These are phyloP conservation scores for Metarhizium rileyi DNA, from an alignment of 2,329 filamentous ascomycete genomes.

Conservation along the genomic window DNA sequence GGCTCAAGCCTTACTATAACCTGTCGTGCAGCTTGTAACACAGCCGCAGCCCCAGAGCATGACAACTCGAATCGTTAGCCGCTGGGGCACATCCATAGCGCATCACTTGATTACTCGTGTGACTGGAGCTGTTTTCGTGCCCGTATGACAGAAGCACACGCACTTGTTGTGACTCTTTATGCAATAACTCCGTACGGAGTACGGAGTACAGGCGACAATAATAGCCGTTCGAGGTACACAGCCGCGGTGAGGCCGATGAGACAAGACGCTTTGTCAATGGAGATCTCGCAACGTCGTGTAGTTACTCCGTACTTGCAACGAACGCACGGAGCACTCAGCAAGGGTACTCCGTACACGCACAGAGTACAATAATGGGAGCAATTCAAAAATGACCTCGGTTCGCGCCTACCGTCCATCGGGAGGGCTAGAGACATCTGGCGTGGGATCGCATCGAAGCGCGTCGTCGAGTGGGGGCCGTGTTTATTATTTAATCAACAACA, in stretches of 20 bases:
- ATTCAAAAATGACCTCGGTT: too few relatives aligned
- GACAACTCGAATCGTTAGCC: background rate
- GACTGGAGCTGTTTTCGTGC: background rate
- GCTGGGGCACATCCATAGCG: background rate
- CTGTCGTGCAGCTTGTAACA: background rate
- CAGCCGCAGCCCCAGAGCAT: background rate
- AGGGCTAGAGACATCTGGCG: background rate
- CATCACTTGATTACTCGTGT: background rate
- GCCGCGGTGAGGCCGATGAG: background rate
- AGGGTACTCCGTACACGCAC: too few relatives aligned
- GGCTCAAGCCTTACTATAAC: background rate
- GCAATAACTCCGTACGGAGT: too few relatives aligned
- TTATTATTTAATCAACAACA: too few relatives aligned
- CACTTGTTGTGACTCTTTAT: too few relatives aligned
- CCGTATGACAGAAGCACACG: slow-evolving; percentile 2
- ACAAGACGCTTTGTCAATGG: too few relatives aligned
- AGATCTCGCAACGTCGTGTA: too few relatives aligned
- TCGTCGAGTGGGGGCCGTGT: background rate
- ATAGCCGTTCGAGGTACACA: background rate
- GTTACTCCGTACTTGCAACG: too few relatives aligned
- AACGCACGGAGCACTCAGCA: too few relatives aligned
- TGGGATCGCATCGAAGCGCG: background rate
- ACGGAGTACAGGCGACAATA: background rate
- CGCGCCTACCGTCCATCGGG: slow-evolving; percentile 1
- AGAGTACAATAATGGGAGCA: too few relatives aligned